Conservation (phyloP, 805 yeast genomes). For the Candida argentea region DNA sequence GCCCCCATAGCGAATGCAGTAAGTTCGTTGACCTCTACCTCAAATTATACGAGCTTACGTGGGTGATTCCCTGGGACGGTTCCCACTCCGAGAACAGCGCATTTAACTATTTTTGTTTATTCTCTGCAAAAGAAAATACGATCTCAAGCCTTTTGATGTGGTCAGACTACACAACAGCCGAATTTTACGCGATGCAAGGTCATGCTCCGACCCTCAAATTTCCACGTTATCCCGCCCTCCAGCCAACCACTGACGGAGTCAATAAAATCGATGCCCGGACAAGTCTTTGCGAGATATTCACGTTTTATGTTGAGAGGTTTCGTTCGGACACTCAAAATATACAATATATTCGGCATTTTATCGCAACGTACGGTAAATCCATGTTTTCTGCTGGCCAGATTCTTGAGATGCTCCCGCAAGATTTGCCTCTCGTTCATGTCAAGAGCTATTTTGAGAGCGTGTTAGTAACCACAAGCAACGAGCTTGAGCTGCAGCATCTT, state of each 20-base stretch:
- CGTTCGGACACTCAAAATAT: slow-evolving; percentile 2
- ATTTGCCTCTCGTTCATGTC: slow-evolving; percentile 19
- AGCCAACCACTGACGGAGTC: not conserved
- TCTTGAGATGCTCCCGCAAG: slow-evolving; percentile 19
- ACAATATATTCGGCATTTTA: slow-evolving; percentile 19
- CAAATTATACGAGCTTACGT: slow-evolving; percentile 21
- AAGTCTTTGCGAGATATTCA: slow-evolving; percentile 1
- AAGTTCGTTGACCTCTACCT: slow-evolving; percentile 19
- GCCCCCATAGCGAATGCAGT: slow-evolving; percentile 17
- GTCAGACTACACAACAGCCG: slow-evolving; percentile 26
- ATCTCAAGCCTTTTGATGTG: slow-evolving; percentile 8
- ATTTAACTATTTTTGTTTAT: not conserved
- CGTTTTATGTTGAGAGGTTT: slow-evolving; percentile 1
- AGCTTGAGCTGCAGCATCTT: slow-evolving; percentile 9
- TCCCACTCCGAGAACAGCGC: too few species aligned
- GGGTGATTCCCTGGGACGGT: not conserved
- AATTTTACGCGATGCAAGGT: slow-evolving; percentile 15
- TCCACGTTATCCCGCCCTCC: slow-evolving; percentile 8
- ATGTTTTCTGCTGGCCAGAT: slow-evolving; percentile 16
- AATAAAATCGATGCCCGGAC: not conserved
- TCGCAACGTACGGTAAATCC: slow-evolving; percentile 12
- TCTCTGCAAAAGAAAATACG: not conserved
- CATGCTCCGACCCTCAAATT: slow-evolving; percentile 13
- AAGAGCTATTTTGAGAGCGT: slow-evolving; percentile 15
- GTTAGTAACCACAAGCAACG: slow-evolving; percentile 12